A percentile compares a stretch with the other conserved stretches of the same genome.
phyloP scores from a whole-genome alignment of 1,284 basidiomycete species.

The Neolentinus lepideus region DNA sequence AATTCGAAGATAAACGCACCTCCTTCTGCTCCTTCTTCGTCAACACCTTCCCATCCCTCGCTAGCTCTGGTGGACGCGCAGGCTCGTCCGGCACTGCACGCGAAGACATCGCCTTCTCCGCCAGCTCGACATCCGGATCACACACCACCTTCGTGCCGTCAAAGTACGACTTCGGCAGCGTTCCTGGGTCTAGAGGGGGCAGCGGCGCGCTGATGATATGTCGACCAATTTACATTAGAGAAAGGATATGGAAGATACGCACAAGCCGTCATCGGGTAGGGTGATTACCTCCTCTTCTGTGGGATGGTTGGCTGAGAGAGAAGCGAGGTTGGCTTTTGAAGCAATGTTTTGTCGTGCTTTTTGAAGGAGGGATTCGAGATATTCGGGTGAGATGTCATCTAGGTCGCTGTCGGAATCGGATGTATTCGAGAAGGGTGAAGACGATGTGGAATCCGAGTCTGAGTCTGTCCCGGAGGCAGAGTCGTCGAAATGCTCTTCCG shows the following conservation, averaged over 20 bases:
- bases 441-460: slow-evolving; percentile 13
- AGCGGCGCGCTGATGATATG: slow-evolving; percentile 39
- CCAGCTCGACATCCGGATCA: slow-evolving; percentile 54
- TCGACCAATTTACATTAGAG: slow-evolving; percentile 3
- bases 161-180: slow-evolving; percentile 56
- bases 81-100: slow-evolving; percentile 45
- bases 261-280: slow-evolving; percentile 23
- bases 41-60: slow-evolving; percentile 49
- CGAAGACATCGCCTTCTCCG: slow-evolving; percentile 39
- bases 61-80: slow-evolving; percentile 47
- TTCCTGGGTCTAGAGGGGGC: slow-evolving; percentile 58
- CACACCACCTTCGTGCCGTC: slow-evolving; percentile 38
- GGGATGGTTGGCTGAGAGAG: slow-evolving; percentile 5
- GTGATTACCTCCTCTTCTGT: slow-evolving; percentile 27
- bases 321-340: slow-evolving; percentile 8
- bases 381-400: slow-evolving; percentile 46
- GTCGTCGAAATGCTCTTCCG: slow-evolving; percentile 16
- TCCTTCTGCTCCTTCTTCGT: slow-evolving; percentile 67
- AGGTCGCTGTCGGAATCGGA: slow-evolving; percentile 22
- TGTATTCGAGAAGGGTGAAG: neutral
- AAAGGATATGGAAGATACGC: slow-evolving; percentile 13
- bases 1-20: slow-evolving; percentile 29
- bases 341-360: slow-evolving; percentile 47
- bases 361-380: slow-evolving; percentile 57
- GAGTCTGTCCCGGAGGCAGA: slow-evolving; percentile 22